Evolutionary conservation across 2,329 filamentous ascomycete genomes (phyloP).

Genomic region (Ceratocystis variospora): DNA sequence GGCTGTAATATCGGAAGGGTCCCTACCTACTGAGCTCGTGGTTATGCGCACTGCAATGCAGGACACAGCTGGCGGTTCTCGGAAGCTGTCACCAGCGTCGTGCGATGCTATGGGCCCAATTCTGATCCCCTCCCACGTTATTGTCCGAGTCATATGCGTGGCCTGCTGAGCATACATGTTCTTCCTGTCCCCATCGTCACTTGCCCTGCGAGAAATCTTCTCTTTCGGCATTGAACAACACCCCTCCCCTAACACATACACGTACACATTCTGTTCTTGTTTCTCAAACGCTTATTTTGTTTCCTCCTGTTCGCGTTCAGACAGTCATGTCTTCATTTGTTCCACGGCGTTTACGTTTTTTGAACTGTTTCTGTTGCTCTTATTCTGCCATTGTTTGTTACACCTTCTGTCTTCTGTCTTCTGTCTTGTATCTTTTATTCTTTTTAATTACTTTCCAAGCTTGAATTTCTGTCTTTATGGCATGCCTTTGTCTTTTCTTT

Average conservation of each 20-base stretch:
- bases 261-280: not conserved
- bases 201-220: not conserved
- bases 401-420: not conserved
- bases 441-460: not conserved
- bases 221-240: not conserved
- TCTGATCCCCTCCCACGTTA: not conserved
- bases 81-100: not conserved
- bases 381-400: not conserved
- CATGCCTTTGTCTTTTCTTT: not conserved
- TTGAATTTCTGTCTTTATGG: not conserved
- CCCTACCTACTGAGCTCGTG: no score
- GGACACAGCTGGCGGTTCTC: no score
- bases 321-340: not conserved
- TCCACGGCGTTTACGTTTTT: constrained; percentile 1
- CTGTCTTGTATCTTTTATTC: not conserved
- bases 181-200: not conserved
- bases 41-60: no score
- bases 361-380: not conserved
- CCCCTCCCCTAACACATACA: not conserved
- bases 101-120: not conserved
- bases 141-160: not conserved
- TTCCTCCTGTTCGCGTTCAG: not conserved
- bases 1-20: no score
- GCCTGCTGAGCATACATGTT: not conserved
- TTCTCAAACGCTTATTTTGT: not conserved